phyloP scores from a whole-genome alignment of 768 basidiomycete species.

The Boletellus ananiceps region DNA sequence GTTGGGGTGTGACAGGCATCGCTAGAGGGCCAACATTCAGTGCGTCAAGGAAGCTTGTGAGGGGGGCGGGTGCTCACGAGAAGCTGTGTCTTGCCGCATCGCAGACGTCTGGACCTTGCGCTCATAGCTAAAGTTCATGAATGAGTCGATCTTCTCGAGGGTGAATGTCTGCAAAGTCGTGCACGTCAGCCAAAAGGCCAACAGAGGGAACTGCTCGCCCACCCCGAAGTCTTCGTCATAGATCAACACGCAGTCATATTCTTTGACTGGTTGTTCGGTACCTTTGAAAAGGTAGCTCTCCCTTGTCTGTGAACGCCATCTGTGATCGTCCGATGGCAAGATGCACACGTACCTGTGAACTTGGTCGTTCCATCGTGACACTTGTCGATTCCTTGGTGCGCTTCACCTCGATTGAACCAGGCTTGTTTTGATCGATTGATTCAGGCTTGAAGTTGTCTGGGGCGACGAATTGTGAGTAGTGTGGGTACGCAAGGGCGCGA shows the following conservation, averaged over 20 bases:
- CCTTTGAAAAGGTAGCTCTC: slow-evolving; percentile 58
- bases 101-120: slow-evolving; percentile 35
- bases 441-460: slow-evolving; percentile 75
- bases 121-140: slow-evolving; percentile 50
- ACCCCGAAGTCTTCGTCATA: slow-evolving; percentile 75
- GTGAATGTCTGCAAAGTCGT: slow-evolving; percentile 52
- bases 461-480: background rate
- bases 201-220: slow-evolving; percentile 22
- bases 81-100: slow-evolving; percentile 11
- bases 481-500: slow-evolving; percentile 11
- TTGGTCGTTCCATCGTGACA: slow-evolving; percentile 62
- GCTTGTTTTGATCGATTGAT: slow-evolving; percentile 59
- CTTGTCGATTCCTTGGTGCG: slow-evolving; percentile 47
- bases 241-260: slow-evolving; percentile 73
- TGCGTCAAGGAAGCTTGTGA: background rate
- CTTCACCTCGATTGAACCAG: slow-evolving; percentile 62
- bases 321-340: background rate
- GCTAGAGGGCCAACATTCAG: slow-evolving; percentile 14
- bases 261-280: slow-evolving; percentile 53
- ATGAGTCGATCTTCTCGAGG: slow-evolving; percentile 72
- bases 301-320: slow-evolving; percentile 36
- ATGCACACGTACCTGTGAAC: slow-evolving; percentile 46
- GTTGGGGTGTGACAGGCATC: slow-evolving; percentile 12
- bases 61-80: slow-evolving; percentile 18
- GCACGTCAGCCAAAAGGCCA: slow-evolving; percentile 7